These are phyloP conservation scores for Hyaloperonospora arabidopsidis DNA, from an alignment of 352 stramenopile genomes.

Conservation along the genomic window DNA sequence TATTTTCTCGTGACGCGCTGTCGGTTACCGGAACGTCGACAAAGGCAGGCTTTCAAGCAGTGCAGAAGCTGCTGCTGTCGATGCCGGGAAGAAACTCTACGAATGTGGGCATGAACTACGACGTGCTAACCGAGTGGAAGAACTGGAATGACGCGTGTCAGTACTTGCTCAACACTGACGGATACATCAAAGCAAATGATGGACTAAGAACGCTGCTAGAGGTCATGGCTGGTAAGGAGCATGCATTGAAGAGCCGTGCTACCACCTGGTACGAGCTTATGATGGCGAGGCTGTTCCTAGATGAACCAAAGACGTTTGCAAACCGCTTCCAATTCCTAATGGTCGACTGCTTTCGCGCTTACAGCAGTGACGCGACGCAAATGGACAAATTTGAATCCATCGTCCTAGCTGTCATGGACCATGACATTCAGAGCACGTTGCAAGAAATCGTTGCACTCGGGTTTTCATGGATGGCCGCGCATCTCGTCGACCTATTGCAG, in stretches of 20 bases:
- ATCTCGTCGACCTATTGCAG: slow-evolving; percentile 54
- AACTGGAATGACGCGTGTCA: slow-evolving; percentile 60
- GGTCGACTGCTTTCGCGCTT: slow-evolving; percentile 56
- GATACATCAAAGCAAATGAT: slow-evolving; percentile 36
- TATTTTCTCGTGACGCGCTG: slow-evolving; percentile 34
- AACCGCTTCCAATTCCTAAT: slow-evolving; percentile 76
- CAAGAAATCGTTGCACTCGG: slow-evolving; percentile 56
- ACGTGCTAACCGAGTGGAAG: slow-evolving; percentile 34
- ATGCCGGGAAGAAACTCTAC: slow-evolving; percentile 38
- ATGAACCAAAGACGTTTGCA: slow-evolving; percentile 66
- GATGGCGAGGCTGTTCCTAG: slow-evolving; percentile 66
- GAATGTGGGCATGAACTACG: slow-evolving; percentile 7
- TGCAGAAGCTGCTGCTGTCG: slow-evolving; percentile 58
- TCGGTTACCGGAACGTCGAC: slow-evolving; percentile 39
- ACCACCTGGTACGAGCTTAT: slow-evolving; percentile 72
- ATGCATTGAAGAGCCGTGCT: slow-evolving; percentile 34
- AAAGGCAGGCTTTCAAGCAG: slow-evolving; percentile 41
- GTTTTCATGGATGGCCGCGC: slow-evolving; percentile 70
- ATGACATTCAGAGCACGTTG: slow-evolving; percentile 61
- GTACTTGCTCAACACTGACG: slow-evolving; percentile 48
- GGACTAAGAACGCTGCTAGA: slow-evolving; percentile 49
- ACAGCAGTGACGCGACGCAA: slow-evolving; percentile 29
- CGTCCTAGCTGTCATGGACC: slow-evolving; percentile 67
- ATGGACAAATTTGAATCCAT: slow-evolving; percentile 83
- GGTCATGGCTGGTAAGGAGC: slow-evolving; percentile 46